These are phyloP conservation scores for Leucoagaricus sp. DNA, from an alignment of 1,284 basidiomycete genomes.

Conservation along the genomic window DNA sequence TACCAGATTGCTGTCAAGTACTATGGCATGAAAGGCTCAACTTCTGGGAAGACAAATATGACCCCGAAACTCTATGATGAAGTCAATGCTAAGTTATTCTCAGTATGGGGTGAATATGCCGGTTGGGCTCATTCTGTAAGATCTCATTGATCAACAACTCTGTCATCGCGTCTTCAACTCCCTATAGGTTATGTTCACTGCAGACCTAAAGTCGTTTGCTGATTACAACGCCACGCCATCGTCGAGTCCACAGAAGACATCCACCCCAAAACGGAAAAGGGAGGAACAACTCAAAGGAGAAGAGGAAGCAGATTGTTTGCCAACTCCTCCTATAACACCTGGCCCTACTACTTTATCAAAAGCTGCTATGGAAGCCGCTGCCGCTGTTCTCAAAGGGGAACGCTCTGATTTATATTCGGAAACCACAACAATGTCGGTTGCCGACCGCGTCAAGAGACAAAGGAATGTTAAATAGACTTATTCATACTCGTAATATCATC, in stretches of 20 bases:
- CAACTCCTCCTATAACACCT: slow-evolving; percentile 30
- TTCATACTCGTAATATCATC: neutral
- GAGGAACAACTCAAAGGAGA: slow-evolving; percentile 7
- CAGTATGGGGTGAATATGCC: slow-evolving; percentile 82
- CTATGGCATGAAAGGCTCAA: slow-evolving; percentile 65
- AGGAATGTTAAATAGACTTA: neutral
- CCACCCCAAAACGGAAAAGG: slow-evolving; percentile 15
- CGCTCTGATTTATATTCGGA: neutral
- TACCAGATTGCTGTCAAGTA: slow-evolving; percentile 85
- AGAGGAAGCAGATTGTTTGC: slow-evolving; percentile 16
- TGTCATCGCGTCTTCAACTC: neutral
- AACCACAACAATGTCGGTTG: neutral
- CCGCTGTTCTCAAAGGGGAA: neutral
- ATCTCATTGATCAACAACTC: neutral
- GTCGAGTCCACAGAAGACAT: slow-evolving; percentile 15
- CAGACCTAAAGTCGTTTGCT: slow-evolving; percentile 54
- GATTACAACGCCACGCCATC: slow-evolving; percentile 35
- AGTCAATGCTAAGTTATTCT: slow-evolving; percentile 63
- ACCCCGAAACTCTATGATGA: slow-evolving; percentile 79
- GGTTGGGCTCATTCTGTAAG: slow-evolving; percentile 92
- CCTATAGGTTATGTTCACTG: slow-evolving; percentile 57
- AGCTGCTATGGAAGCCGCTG: neutral
- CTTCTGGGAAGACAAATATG: slow-evolving; percentile 66
- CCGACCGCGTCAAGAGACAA: slow-evolving; percentile 11
- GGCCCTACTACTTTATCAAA: neutral